Evolutionary conservation across 2,329 filamentous ascomycete genomes (phyloP).

Genomic region (Penicillium janthinellum): DNA sequence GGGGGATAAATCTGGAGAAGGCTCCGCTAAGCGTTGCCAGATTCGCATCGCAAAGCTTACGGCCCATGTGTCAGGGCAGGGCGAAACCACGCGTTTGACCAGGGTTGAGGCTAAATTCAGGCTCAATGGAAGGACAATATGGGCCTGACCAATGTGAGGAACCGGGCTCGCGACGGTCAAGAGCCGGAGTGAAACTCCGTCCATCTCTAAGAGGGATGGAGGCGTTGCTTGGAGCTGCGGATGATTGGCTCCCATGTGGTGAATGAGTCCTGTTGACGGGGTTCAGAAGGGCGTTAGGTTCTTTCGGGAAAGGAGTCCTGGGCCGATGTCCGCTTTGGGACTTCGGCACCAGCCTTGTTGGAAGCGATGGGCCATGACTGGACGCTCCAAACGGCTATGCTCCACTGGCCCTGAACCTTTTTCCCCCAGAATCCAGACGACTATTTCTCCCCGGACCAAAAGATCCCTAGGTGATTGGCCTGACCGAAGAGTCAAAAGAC

Average conservation of each 20-base stretch:
- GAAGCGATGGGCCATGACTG: background rate
- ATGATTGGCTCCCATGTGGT: background rate
- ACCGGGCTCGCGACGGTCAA: background rate
- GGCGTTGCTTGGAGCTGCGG: background rate
- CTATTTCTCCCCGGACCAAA: background rate
- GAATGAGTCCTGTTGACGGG: background rate
- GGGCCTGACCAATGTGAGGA: background rate
- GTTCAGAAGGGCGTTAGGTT: background rate
- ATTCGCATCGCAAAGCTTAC: background rate
- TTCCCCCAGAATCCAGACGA: constrained; percentile 1
- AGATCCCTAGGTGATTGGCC: background rate
- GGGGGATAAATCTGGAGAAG: background rate
- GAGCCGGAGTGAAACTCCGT: background rate
- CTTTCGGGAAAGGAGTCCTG: background rate
- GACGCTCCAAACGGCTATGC: background rate
- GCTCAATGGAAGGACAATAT: background rate
- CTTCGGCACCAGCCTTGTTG: background rate
- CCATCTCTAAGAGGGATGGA: background rate
- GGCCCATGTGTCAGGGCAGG: background rate
- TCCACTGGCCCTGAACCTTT: background rate
- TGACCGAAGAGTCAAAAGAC: background rate
- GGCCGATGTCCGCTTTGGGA: constrained; percentile 1
- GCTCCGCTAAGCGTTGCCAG: constrained; percentile 3
- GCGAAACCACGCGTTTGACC: background rate
- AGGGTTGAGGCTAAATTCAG: background rate